Percentiles rank a stretch among this genome's conserved stretches.
Conservation (phyloP, 2,329 filamentous ascomycete species). For the Neurospora sp. region DNA sequence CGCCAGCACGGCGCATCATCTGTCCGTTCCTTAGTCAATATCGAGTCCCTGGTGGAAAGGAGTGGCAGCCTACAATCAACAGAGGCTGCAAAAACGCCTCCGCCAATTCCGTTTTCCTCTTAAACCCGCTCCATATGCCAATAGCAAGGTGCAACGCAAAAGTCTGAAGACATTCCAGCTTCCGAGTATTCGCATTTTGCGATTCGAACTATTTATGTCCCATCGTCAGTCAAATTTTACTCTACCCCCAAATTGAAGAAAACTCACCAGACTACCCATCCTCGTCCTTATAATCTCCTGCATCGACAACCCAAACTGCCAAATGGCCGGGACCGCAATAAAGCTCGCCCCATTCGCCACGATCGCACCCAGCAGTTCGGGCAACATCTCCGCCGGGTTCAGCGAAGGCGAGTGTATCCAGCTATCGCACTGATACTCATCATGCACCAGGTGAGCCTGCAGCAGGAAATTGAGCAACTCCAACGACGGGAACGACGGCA, state of each 20-base stretch:
- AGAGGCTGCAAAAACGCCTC: constrained; percentile 46
- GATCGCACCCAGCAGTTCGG: constrained; percentile 17
- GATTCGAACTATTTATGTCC: constrained; percentile 31
- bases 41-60: not conserved
- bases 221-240: constrained; percentile 1
- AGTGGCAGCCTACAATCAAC: constrained; percentile 27
- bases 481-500: constrained; percentile 20
- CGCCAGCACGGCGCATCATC: constrained; percentile 40
- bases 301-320: constrained; percentile 24
- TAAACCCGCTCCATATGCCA: constrained; percentile 49
- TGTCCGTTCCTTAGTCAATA: constrained; percentile 14
- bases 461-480: constrained; percentile 21
- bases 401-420: constrained; percentile 20
- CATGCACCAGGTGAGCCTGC: constrained; percentile 20
- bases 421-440: constrained; percentile 19
- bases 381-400: constrained; percentile 15
- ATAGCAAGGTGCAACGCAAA: constrained; percentile 40
- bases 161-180: constrained; percentile 40
- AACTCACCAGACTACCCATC: constrained; percentile 22
- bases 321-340: constrained; percentile 19
- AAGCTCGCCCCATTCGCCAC: constrained; percentile 18
- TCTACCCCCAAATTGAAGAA: constrained; percentile 12
- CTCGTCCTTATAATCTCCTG: constrained; percentile 32
- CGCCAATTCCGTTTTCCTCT: constrained; percentile 47
- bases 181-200: constrained; percentile 38